Evolutionary conservation across 148 eudicot genomes (phyloP), one percentile per base, ranked within the genome.

Genomic region (Silene conica): DNA sequence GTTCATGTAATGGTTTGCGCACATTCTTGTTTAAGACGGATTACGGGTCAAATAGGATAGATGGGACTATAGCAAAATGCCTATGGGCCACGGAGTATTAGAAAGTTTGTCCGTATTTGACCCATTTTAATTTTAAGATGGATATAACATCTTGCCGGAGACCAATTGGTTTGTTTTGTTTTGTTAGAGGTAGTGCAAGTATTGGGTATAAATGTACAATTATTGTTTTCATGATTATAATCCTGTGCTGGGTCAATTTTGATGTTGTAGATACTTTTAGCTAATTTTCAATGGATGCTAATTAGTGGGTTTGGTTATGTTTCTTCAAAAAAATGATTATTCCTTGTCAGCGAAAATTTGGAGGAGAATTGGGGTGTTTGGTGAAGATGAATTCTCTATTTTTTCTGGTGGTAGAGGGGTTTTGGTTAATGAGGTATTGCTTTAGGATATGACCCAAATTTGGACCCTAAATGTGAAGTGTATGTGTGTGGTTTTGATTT

Each of bases 261-360:
- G 52, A 75, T 26, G 68, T 75, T 52, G 56, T 19, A 0, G 82
- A 80, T 64, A n/a, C 82, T 79, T 70, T 57, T 80, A 22, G 82
- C 75, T 25, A 75, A 80, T 71, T 80, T 75, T 56, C 62, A 60
- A 23, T 46, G 78, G 82, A 71, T 46, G 52, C 65, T 80, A 46
- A 75, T 80, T 14, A 62, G 54, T 64, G 82, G 82, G 61, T 80
- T 80, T 65, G 78, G 82, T 31, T 80, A 56, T 65, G 78, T 80
- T 57, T 45, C 71, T 19, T 63, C 61, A 15, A 70, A 70, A 23
- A 68, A 80, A 34, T 65, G 43, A 71, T 74, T 58, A 64, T 65
- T 80, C 82, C 43, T 21, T 80, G 21, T 70, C 58, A 52, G 58
- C 71, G 16, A 75, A 75, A 45, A 15, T 4, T 13, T 80, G 82